Percentiles rank a stretch among this genome's conserved stretches.
These are phyloP conservation scores for Leptomonas pyrrhocoris DNA, from an alignment of 208 protist species.

Conservation along the genomic window DNA sequence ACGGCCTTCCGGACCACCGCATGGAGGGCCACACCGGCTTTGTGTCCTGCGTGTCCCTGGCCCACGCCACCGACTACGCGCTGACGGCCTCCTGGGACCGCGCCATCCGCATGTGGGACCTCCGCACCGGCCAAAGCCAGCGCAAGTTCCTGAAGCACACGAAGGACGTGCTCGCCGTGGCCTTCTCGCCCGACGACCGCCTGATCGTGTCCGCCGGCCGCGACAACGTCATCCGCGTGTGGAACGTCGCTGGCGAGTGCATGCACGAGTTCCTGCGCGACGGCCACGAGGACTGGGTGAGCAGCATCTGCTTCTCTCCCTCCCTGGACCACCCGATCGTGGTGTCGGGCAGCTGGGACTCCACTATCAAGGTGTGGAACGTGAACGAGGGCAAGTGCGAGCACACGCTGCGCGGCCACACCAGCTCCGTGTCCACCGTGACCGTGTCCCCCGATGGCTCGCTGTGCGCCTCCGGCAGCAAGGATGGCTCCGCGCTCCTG, in stretches of 20 bases:
- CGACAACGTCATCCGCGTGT: conserved; percentile 98
- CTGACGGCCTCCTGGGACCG: conserved; percentile 99
- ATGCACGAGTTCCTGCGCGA: conserved; percentile 96
- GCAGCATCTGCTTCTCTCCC: conserved; percentile 98
- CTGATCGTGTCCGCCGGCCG: conserved; percentile 99
- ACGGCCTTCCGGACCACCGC: conserved; percentile 71
- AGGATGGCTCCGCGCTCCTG: conserved; percentile 97
- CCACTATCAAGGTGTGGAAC: conserved; percentile 98
- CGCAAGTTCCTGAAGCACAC: conserved; percentile 97
- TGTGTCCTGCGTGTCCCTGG: conserved; percentile 98
- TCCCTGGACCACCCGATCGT: conserved; percentile 91
- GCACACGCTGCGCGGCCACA: conserved; percentile 96
- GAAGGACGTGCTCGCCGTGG: conserved; percentile 98
- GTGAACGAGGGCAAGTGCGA: conserved; percentile 92
- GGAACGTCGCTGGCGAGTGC: conserved; percentile 99
- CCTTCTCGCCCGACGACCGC: conserved; percentile 99
- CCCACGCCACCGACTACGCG: conserved; percentile 96
- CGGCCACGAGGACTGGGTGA: conserved; percentile 98
- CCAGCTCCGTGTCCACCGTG: conserved; percentile 98
- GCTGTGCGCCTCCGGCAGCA: conserved; percentile 98
- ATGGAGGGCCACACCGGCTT: conserved; percentile 94
- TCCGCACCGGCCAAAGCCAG: conserved; percentile 93
- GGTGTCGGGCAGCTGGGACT: conserved; percentile 98
- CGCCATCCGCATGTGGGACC: conserved; percentile 99
- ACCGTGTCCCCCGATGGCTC: conserved; percentile 99